phyloP scores from a whole-genome alignment of 345 rosid genomes.

The Acer negundo region DNA sequence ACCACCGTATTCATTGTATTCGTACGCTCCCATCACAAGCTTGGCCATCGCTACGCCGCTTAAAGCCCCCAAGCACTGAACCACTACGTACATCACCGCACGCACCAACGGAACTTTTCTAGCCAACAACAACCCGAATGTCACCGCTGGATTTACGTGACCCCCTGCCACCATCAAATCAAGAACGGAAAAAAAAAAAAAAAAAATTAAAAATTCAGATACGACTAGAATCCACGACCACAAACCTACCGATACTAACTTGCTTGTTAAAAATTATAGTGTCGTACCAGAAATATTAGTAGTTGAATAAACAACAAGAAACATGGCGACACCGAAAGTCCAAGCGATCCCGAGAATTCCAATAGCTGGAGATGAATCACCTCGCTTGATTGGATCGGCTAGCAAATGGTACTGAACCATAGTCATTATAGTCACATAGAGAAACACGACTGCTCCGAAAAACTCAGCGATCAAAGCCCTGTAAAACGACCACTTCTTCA shows the following conservation, averaged over 20 bases:
- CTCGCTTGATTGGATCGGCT: slow-evolving; percentile 21
- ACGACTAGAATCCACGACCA: no score
- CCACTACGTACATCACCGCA: slow-evolving; percentile 63
- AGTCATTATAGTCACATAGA: slow-evolving; percentile 61
- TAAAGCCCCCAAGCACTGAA: slow-evolving; percentile 74
- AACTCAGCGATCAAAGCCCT: slow-evolving; percentile 80
- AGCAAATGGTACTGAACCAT: slow-evolving; percentile 66
- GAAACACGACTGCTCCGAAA: slow-evolving; percentile 75
- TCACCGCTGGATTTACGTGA: slow-evolving; percentile 83
- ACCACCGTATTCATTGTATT: slow-evolving; percentile 52
- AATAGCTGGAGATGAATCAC: slow-evolving; percentile 54
- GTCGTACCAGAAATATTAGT: slow-evolving; percentile 69
- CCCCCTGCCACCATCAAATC: slow-evolving; percentile 43
- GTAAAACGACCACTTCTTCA: slow-evolving; percentile 72
- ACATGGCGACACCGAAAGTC: slow-evolving; percentile 84
- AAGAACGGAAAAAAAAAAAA: no score
- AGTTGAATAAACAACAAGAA: slow-evolving; percentile 72
- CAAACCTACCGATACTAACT: no score
- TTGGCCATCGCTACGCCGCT: slow-evolving; percentile 79
- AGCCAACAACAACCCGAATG: slow-evolving; percentile 67
- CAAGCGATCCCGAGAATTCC: slow-evolving; percentile 76
- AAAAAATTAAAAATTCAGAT: no score
- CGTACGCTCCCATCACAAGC: slow-evolving; percentile 44
- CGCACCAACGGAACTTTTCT: slow-evolving; percentile 65
- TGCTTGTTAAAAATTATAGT: no score